Evolutionary conservation across 2,329 filamentous ascomycete genomes (phyloP), one percentile per base, ranked within the genome.

Genomic region (Penicillium sp.): DNA sequence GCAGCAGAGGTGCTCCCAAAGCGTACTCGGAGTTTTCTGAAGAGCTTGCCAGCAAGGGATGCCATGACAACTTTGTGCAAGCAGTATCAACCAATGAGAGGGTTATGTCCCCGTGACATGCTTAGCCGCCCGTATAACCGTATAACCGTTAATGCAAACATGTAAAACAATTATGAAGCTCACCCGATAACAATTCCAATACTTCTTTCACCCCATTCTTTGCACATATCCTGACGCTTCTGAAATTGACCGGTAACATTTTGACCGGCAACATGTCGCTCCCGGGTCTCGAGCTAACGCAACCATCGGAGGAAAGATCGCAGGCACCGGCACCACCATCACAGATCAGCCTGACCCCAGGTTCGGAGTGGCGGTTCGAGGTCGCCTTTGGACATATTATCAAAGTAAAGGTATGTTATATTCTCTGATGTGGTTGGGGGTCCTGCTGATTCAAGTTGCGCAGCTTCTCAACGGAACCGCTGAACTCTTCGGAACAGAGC

Each of bases 401-500:
- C 39, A 77, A 81, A 63, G 78, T 84, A 44, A 84, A 81, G 72
- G 82, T 83, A 70, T 50, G 71, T 57, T 13, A 16, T 45, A 19
- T 19, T 33, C 15, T 19, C 27, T 1, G 29, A 23, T 23, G 4
- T 38, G 16, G 47, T 34, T n/a, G 15, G 7, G 7, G 34, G 23
- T 25, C 9, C 4, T 8, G 19, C 61, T 65, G 10, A 66, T 39
- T 21, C 13, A 33, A 51, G 16, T 15, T 44, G 16, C 19, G 13
- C 40, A 92, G 78, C 81, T 97, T 27, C 77, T 91, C 55, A 85
- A 83, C 34, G 94, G 94, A 60, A 91, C 88, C 1, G 94, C 93
- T 48, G 94, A 99, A 75, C 86, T 96, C 70, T 96, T 97, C 72
- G 94, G 94, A 71, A 92, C 93, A 54, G 94, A 99, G 77, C 88